Evolutionary conservation across 495 filamentous ascomycete genomes (phyloP), one percentile per base, ranked within the genome.

Genomic region (Recurvomyces mirabilis): DNA sequence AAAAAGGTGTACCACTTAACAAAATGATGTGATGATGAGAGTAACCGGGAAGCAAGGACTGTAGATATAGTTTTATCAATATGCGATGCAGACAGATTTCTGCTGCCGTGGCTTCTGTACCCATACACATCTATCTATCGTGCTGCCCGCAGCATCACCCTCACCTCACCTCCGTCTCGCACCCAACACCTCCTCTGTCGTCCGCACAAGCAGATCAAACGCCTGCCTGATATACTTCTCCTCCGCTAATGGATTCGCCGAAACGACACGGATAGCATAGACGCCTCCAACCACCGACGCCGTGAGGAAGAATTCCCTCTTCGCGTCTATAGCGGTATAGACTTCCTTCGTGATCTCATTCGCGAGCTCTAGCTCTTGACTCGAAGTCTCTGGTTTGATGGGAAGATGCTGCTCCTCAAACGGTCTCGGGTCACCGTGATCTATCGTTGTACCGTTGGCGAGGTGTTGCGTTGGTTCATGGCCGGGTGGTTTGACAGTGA

Each of bases 281-380:
- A 78, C 62, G 3, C 80, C 84, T n/a, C 75, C 76, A 19, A 93
- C 68, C 13, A 86, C 71, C 1, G 75, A 82, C 44, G 79, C 79
- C 1, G 91, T 94, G 17, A 95, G 67, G 64, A 85, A 95, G 31
- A 94, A 80, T 63, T 86, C 75, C 0, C 85, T 84, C 1, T 76
- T 64, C 4, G 69, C 67, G 59, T 94, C 88, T 22, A 94, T 73
- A 18, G 65, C 56, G 60, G 93, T 84, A 53, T 83, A 89, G 12
- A 94, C 73, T 47, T 73, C 69, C 63, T 83, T 83, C 1, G 88
- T 94, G 15, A 87, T 44, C 17, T 54, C 60, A 53, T 94, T 87
- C 20, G 68, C 65, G 37, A 66, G 65, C 47, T 72, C 69, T 23
- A 72, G 61, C 12, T 60, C 63, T 33, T 65, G 56, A 20, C 63